Conservation (phyloP, 148 eudicot genomes). For the Vaccinium corymbosum region DNA sequence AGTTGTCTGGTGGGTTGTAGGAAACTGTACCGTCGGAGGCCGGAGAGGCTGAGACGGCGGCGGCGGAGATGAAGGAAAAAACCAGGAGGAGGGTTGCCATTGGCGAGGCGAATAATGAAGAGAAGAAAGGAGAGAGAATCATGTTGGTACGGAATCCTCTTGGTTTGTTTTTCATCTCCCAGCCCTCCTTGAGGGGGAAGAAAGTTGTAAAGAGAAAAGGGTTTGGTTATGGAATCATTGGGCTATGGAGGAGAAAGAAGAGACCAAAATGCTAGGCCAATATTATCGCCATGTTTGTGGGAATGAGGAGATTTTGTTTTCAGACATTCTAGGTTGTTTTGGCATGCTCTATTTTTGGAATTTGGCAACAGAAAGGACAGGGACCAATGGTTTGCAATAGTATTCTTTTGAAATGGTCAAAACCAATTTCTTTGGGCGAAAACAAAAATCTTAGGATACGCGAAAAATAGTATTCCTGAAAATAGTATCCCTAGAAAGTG, state of each 20-base stretch:
- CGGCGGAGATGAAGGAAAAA: constrained; percentile 16
- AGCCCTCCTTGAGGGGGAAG: constrained; percentile 10
- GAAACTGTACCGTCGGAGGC: constrained; percentile 16
- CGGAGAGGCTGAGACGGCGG: background rate
- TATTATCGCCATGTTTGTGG: constrained; percentile 13
- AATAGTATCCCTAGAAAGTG: too few relatives aligned
- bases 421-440: background rate
- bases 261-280: background rate
- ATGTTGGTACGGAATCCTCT: background rate
- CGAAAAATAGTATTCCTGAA: too few relatives aligned
- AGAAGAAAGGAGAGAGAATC: background rate
- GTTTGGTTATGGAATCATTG: background rate
- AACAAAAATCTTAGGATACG: too few relatives aligned
- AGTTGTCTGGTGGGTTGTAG: constrained; percentile 58
- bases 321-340: background rate
- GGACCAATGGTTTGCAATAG: background rate
- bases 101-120: background rate
- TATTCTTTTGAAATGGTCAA: constrained; percentile 3
- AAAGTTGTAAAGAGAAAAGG: background rate
- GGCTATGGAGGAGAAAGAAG: background rate
- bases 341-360: constrained; percentile 12
- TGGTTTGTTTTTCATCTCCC: constrained; percentile 10
- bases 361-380: constrained; percentile 6
- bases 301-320: background rate
- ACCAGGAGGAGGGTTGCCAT: constrained; percentile 25